phyloP scores from a whole-genome alignment of 2,329 filamentous ascomycete genomes.

The Scedosporium minutisporum region DNA sequence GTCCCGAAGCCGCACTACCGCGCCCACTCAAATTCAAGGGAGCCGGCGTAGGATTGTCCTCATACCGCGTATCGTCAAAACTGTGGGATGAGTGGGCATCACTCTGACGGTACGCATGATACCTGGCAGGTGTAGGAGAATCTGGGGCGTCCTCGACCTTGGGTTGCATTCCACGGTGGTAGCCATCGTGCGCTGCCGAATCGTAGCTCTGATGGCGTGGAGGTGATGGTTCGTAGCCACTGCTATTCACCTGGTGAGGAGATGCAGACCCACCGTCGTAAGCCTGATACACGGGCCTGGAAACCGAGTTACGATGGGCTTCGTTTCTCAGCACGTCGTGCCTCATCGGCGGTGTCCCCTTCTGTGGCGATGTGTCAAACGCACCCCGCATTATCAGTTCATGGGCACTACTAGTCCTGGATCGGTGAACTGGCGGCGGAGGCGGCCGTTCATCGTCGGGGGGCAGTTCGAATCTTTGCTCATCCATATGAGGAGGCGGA shows the following conservation, averaged over 20 bases:
- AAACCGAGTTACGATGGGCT: conserved; percentile 42
- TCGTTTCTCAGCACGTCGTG: conserved; percentile 49
- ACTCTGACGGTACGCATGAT: background rate
- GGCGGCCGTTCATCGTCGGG: conserved; percentile 39
- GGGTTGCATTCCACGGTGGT: conserved; percentile 46
- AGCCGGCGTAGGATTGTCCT: conserved; percentile 30
- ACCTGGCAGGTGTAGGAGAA: conserved; percentile 17
- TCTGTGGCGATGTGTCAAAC: conserved; percentile 31
- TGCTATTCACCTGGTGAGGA: background rate
- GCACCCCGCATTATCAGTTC: conserved; percentile 12
- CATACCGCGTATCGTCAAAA: conserved; percentile 29
- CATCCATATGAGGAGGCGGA: conserved; percentile 4
- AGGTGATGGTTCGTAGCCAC: conserved; percentile 24
- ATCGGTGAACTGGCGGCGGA: conserved; percentile 46
- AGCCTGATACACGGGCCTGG: conserved; percentile 41
- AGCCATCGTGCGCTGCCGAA: conserved; percentile 28
- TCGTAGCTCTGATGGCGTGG: conserved; percentile 44
- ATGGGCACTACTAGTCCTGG: conserved; percentile 11
- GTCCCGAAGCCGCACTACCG: conserved; percentile 17
- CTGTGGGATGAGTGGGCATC: background rate
- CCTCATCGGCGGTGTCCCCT: conserved; percentile 39
- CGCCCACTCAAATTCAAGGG: conserved; percentile 33
- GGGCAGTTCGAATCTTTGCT: conserved; percentile 13
- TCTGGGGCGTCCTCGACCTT: conserved; percentile 57
- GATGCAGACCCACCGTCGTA: conserved; percentile 29